phyloP scores from a whole-genome alignment of 371 early-diverging fungal genomes.

The Neoconidiobolus thromboides region DNA sequence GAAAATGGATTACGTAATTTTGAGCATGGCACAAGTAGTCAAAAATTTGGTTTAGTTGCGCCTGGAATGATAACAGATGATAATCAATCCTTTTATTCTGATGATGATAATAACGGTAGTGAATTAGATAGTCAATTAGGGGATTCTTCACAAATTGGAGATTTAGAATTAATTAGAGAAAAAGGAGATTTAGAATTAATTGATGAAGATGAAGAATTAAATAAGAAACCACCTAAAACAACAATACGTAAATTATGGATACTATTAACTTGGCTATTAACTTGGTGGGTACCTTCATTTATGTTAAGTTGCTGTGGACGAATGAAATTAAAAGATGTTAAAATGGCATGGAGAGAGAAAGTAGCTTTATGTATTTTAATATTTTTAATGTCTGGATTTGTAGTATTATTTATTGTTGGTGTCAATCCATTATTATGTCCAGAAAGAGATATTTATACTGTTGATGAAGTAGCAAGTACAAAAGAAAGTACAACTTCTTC shows the following conservation, averaged over 20 bases:
- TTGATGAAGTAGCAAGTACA: slow-evolving; percentile 22
- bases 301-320: slow-evolving; percentile 33
- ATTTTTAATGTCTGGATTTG: slow-evolving; percentile 47
- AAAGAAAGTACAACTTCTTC: slow-evolving; percentile 19
- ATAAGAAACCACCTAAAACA: slow-evolving; percentile 24
- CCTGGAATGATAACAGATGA: not conserved
- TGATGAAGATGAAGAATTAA: slow-evolving; percentile 8
- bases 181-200: slow-evolving; percentile 10
- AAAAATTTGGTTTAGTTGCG: slow-evolving; percentile 12
- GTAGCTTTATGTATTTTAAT: slow-evolving; percentile 80
- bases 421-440: slow-evolving; percentile 72
- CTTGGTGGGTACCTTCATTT: slow-evolving; percentile 59
- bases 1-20: slow-evolving; percentile 52
- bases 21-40: slow-evolving; percentile 24
- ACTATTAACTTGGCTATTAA: slow-evolving; percentile 37
- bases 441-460: slow-evolving; percentile 41
- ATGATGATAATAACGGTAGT: not conserved
- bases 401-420: slow-evolving; percentile 80
- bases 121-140: not conserved
- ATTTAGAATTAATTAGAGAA: slow-evolving; percentile 12
- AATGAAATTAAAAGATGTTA: slow-evolving; percentile 70
- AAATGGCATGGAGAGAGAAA: slow-evolving; percentile 95
- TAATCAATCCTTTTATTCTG: not conserved
- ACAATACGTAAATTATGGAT: slow-evolving; percentile 45
- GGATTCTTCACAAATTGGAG: not conserved